Conservation (phyloP, 2,329 filamentous ascomycete species). For the Cladosporium sp. region DNA sequence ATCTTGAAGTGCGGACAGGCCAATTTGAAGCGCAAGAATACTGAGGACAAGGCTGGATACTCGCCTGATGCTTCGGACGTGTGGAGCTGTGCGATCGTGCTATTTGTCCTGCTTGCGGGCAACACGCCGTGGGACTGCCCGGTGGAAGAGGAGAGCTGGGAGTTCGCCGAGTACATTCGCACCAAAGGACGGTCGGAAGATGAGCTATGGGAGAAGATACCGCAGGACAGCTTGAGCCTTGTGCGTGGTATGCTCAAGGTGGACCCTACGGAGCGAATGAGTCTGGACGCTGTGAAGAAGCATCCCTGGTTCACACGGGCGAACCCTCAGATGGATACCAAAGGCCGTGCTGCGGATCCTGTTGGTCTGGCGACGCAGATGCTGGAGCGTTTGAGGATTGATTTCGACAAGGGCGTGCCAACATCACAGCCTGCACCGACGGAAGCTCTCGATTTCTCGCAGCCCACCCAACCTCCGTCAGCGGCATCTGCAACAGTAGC, state of each 20-base stretch:
- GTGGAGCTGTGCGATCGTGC: slow-evolving; percentile 97
- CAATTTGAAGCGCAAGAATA: slow-evolving; percentile 47
- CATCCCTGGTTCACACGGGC: slow-evolving; percentile 92
- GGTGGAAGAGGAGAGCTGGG: slow-evolving; percentile 73
- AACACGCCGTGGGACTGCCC: slow-evolving; percentile 99
- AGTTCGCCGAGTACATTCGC: slow-evolving; percentile 83
- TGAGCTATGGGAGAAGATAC: slow-evolving; percentile 79
- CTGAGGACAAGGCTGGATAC: slow-evolving; percentile 59
- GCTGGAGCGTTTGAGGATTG: slow-evolving; percentile 86
- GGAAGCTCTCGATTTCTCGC: slow-evolving; percentile 66
- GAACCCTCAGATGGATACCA: slow-evolving; percentile 72
- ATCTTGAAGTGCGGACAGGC: slow-evolving; percentile 60
- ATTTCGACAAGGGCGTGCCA: slow-evolving; percentile 71
- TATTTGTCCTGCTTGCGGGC: slow-evolving; percentile 91
- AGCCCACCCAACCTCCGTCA: slow-evolving; percentile 24
- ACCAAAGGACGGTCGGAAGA: slow-evolving; percentile 78
- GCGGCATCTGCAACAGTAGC: slow-evolving; percentile 22
- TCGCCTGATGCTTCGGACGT: slow-evolving; percentile 82
- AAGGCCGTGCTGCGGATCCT: slow-evolving; percentile 76
- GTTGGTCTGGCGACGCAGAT: slow-evolving; percentile 89
- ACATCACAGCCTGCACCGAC: slow-evolving; percentile 46
- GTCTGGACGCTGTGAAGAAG: slow-evolving; percentile 79
- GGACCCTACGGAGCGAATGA: slow-evolving; percentile 72
- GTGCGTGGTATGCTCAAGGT: slow-evolving; percentile 92
- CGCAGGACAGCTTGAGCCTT: slow-evolving; percentile 72